phyloP scores from a whole-genome alignment of 192 early-diverging fungal genomes.

The Borealophlyctis nickersoniae region DNA sequence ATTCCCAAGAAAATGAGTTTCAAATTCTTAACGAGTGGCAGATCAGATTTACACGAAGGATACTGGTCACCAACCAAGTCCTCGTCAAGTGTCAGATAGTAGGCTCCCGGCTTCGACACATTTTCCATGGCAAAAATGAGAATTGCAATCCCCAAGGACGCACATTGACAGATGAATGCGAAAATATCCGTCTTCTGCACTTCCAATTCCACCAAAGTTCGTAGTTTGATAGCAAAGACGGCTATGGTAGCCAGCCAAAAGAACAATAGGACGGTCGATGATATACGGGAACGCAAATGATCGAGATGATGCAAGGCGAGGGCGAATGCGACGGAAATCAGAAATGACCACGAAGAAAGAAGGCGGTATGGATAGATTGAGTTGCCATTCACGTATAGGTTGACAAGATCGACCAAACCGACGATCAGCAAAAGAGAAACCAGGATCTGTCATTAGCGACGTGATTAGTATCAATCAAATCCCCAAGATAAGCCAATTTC shows the following conservation, averaged over 20 bases:
- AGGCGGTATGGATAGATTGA: neutral
- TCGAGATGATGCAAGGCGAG: constrained; percentile 44
- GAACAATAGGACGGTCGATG: constrained; percentile 54
- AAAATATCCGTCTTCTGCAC: constrained; percentile 15
- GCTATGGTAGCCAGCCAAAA: constrained; percentile 46
- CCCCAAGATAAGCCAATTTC: neutral
- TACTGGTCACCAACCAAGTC: constrained; percentile 21
- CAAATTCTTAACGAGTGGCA: neutral
- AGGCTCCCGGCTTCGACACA: constrained; percentile 32
- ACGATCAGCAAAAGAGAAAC: neutral
- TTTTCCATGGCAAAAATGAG: constrained; percentile 46
- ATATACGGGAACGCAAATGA: constrained; percentile 38
- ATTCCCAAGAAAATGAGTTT: neutral
- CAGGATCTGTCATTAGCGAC: neutral
- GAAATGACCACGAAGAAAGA: neutral
- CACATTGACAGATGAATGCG: constrained; percentile 8
- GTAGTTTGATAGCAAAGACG: constrained; percentile 10
- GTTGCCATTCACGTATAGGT: neutral
- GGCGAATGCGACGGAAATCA: constrained; percentile 30
- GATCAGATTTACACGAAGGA: too few relatives aligned
- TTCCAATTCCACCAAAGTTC: constrained; percentile 15
- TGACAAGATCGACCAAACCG: neutral
- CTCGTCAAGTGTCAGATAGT: constrained; percentile 38
- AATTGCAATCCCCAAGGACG: constrained; percentile 20
- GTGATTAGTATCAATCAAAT: neutral